A percentile compares a stretch with the other conserved stretches of the same genome.
Conservation (phyloP, 352 stramenopile genomes). For the Pythium scleroteichum region DNA sequence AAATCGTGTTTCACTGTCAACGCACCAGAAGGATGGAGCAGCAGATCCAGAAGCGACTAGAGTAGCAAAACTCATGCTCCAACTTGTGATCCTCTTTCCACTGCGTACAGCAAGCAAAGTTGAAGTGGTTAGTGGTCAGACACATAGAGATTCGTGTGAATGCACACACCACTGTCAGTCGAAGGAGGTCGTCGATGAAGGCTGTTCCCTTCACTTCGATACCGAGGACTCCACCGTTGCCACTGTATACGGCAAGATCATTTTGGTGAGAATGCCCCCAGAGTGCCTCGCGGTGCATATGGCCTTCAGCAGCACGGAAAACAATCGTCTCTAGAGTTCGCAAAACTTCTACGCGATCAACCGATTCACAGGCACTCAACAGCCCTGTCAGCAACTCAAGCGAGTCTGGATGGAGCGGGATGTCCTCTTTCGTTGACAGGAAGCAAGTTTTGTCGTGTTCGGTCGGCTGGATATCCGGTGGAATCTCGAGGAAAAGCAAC, state of each 20-base stretch:
- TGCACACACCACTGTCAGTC: constrained; percentile 69
- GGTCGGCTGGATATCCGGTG: constrained; percentile 75
- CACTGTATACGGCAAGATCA: constrained; percentile 55
- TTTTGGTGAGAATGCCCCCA: constrained; percentile 49
- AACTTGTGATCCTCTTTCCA: constrained; percentile 55
- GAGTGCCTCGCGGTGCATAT: constrained; percentile 72
- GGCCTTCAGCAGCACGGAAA: constrained; percentile 75
- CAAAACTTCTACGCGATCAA: constrained; percentile 74
- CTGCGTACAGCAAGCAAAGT: constrained; percentile 25
- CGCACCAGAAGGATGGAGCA: constrained; percentile 83
- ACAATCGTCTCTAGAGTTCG: constrained; percentile 76
- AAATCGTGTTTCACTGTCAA: not conserved
- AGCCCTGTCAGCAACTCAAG: constrained; percentile 57
- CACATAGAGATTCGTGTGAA: too few species aligned
- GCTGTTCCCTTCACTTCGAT: constrained; percentile 57
- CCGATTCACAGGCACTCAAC: constrained; percentile 55
- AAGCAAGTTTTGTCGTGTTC: constrained; percentile 88
- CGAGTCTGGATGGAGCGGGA: constrained; percentile 77
- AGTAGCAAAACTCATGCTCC: constrained; percentile 78
- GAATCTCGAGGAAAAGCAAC: constrained; percentile 82
- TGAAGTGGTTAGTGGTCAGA: constrained; percentile 2
- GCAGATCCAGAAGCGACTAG: constrained; percentile 82
- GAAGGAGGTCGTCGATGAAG: constrained; percentile 63
- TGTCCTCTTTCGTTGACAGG: constrained; percentile 78
- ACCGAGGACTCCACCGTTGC: constrained; percentile 66